Conservation (phyloP, 306 rosid genomes). For the Vigna hirtella region DNA sequence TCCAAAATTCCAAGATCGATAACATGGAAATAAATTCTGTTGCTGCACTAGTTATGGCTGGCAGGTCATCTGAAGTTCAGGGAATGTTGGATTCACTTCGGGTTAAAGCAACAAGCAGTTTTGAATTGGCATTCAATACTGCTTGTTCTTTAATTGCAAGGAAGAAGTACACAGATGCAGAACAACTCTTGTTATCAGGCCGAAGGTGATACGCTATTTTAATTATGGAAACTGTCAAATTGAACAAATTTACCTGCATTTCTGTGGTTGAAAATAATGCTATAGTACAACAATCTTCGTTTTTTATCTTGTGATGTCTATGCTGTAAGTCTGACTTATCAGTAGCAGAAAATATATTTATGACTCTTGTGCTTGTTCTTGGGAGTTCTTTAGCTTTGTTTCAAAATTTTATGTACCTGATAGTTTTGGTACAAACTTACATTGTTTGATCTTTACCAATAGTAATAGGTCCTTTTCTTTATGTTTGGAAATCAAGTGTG, state of each 20-base stretch:
- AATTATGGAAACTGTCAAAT: slow-evolving; percentile 35
- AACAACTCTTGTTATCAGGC: slow-evolving; percentile 82
- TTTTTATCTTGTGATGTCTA: not conserved
- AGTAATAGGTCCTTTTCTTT: not conserved
- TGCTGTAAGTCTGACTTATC: slow-evolving; percentile 1
- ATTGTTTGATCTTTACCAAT: slow-evolving; percentile 17
- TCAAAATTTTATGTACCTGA: slow-evolving; percentile 3
- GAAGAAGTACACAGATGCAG: slow-evolving; percentile 81
- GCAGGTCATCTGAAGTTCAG: slow-evolving; percentile 86
- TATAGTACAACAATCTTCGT: not conserved
- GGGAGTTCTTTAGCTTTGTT: slow-evolving; percentile 7
- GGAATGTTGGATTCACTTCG: slow-evolving; percentile 75
- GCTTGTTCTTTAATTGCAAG: slow-evolving; percentile 86
- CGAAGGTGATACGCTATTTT: slow-evolving; percentile 66
- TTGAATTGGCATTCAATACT: slow-evolving; percentile 92
- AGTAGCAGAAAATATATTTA: slow-evolving; percentile 19
- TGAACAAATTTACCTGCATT: slow-evolving; percentile 34
- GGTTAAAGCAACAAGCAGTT: slow-evolving; percentile 84
- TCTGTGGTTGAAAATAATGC: not conserved
- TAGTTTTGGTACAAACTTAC: slow-evolving; percentile 9
- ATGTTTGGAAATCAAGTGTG: slow-evolving; percentile 5
- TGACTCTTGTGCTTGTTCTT: slow-evolving; percentile 14
- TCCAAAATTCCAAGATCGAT: slow-evolving; percentile 80
- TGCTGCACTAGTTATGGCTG: slow-evolving; percentile 83
- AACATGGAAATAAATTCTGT: slow-evolving; percentile 82